These are phyloP conservation scores for Tremellales sp. DNA, from an alignment of 1,284 basidiomycete species.

Conservation along the genomic window DNA sequence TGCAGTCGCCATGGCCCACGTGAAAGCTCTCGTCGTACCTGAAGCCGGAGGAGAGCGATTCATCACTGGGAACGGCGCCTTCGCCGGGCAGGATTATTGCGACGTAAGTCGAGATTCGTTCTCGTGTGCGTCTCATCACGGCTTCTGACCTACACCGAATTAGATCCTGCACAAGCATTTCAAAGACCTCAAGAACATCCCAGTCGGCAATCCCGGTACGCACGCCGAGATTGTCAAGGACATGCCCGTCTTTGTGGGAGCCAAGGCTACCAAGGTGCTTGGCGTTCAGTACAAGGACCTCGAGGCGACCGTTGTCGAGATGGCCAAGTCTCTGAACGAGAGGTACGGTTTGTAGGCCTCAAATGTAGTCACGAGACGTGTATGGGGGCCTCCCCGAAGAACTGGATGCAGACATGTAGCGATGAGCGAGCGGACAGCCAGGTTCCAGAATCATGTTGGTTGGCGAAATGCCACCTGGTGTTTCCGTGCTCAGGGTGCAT, in stretches of 20 bases:
- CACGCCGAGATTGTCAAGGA: constrained; percentile 15
- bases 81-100: constrained; percentile 33
- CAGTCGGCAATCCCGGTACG: constrained; percentile 25
- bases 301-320: constrained; percentile 27
- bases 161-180: constrained; percentile 25
- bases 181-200: constrained; percentile 24
- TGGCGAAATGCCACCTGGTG: too few species aligned
- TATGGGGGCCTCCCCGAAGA: too few species aligned
- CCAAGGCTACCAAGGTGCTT: constrained; percentile 31
- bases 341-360: constrained; percentile 15
- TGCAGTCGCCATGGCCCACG: constrained; percentile 57
- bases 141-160: not conserved
- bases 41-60: constrained; percentile 63
- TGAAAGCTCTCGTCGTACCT: constrained; percentile 54
- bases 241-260: constrained; percentile 21
- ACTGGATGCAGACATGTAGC: too few species aligned
- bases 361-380: too few species aligned
- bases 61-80: constrained; percentile 51
- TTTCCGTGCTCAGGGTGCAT: too few species aligned
- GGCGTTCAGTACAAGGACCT: constrained; percentile 30
- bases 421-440: too few species aligned
- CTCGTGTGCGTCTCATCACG: not conserved
- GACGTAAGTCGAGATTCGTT: constrained; percentile 19
- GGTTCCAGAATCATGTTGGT: too few species aligned
- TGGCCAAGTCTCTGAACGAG: constrained; percentile 26